These are phyloP conservation scores for Tricholomella constricta DNA, from an alignment of 768 basidiomycete genomes.

Conservation along the genomic window DNA sequence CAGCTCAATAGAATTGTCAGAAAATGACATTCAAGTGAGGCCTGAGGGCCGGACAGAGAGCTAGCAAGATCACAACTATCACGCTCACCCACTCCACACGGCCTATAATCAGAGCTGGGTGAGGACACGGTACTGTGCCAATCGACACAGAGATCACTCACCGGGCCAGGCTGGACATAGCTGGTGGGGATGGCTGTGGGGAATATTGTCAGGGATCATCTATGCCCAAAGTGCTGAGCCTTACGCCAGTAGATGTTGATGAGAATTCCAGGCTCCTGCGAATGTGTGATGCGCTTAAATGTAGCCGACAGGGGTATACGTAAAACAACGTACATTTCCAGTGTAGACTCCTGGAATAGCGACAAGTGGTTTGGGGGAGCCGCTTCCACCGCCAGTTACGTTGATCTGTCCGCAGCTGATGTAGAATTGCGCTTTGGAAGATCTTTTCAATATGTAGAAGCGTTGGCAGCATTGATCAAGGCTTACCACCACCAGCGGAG, in stretches of 20 bases:
- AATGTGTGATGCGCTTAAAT: not conserved
- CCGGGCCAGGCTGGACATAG: conserved; percentile 14
- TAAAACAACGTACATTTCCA: conserved; percentile 5
- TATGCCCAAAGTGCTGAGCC: not conserved
- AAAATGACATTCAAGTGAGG: no score
- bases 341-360: conserved; percentile 21
- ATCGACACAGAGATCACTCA: not conserved
- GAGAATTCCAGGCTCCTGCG: conserved; percentile 13
- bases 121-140: not conserved
- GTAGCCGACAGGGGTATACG: not conserved
- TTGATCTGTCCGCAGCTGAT: conserved; percentile 22
- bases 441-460: not conserved
- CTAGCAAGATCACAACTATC: no score
- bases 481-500: conserved; percentile 10
- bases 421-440: conserved; percentile 20
- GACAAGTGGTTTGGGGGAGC: conserved; percentile 14
- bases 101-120: not conserved
- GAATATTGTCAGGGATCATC: not conserved
- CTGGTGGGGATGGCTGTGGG: conserved; percentile 11
- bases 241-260: conserved; percentile 16
- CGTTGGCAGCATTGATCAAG: not conserved
- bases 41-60: no score
- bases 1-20: no score
- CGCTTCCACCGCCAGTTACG: conserved; percentile 21
- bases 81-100: no score